A percentile compares a stretch with the other conserved stretches of the same genome.
These are phyloP conservation scores for Phaeolepiota aurea DNA, from an alignment of 768 basidiomycete genomes.

Conservation along the genomic window DNA sequence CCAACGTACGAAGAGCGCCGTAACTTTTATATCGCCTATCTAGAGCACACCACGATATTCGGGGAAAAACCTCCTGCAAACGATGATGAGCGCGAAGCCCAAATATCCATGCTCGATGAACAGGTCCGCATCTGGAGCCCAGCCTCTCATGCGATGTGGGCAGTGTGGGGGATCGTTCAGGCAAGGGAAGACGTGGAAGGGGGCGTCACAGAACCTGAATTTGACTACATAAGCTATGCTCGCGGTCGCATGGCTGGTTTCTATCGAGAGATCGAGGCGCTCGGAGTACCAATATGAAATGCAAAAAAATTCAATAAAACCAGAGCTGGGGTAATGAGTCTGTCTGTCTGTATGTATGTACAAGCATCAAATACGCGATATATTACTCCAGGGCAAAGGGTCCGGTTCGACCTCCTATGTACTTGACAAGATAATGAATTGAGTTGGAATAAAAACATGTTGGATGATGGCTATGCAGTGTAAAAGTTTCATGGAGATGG, in stretches of 20 bases:
- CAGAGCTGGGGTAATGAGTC: not conserved
- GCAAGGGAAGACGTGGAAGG: slow-evolving; percentile 67
- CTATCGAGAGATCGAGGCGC: slow-evolving; percentile 39
- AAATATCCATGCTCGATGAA: slow-evolving; percentile 54
- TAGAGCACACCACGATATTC: slow-evolving; percentile 38
- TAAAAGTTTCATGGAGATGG: slow-evolving; percentile 7
- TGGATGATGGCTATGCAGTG: slow-evolving; percentile 30
- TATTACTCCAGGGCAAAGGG: not conserved
- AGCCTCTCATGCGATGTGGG: slow-evolving; percentile 87
- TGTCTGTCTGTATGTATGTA: not conserved
- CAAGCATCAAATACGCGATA: not conserved
- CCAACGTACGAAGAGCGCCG: slow-evolving; percentile 65
- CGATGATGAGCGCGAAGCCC: slow-evolving; percentile 28
- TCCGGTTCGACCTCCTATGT: not conserved
- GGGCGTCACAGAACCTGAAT: slow-evolving; percentile 58
- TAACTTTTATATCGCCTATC: slow-evolving; percentile 84
- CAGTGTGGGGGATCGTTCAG: slow-evolving; percentile 91
- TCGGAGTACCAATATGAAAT: slow-evolving; percentile 24
- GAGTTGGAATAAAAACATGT: slow-evolving; percentile 40
- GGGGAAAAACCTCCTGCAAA: slow-evolving; percentile 20
- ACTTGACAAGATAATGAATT: slow-evolving; percentile 21
- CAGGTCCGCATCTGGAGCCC: slow-evolving; percentile 88
- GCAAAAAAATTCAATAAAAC: not conserved
- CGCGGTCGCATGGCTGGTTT: slow-evolving; percentile 58
- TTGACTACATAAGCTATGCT: slow-evolving; percentile 87